phyloP scores from a whole-genome alignment of 192 early-diverging fungal genomes.

The Pilaira anomala region DNA sequence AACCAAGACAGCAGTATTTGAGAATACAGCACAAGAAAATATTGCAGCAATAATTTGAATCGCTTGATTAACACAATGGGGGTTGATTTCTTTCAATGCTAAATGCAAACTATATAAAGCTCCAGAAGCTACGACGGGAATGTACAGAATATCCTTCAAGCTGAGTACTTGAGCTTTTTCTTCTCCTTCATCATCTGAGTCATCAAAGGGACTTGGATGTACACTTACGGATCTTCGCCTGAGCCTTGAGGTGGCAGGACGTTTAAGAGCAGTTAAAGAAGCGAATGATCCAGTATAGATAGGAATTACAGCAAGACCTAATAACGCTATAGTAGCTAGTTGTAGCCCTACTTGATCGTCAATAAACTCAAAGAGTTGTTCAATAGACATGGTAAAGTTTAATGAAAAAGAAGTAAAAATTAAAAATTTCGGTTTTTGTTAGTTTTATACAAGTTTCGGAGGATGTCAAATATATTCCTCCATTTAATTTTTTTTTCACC shows the following conservation, averaged over 20 bases:
- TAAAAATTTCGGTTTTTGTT: too few species aligned
- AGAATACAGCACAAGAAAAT: slow-evolving; percentile 70
- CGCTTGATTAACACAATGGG: too few species aligned
- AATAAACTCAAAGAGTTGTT: neutral
- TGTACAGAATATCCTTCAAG: slow-evolving; percentile 84
- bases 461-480: neutral
- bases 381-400: neutral
- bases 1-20: slow-evolving; percentile 64
- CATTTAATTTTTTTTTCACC: too few species aligned
- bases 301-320: slow-evolving; percentile 79
- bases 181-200: slow-evolving; percentile 55
- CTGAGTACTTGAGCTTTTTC: slow-evolving; percentile 78
- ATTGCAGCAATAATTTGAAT: too few species aligned
- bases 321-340: slow-evolving; percentile 78
- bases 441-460: neutral
- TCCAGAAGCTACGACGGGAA: slow-evolving; percentile 85
- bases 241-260: slow-evolving; percentile 13
- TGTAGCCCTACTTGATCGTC: slow-evolving; percentile 44
- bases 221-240: slow-evolving; percentile 32
- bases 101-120: slow-evolving; percentile 77
- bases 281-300: slow-evolving; percentile 83
- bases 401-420: slow-evolving; percentile 4
- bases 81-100: too few species aligned
- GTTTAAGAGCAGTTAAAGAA: slow-evolving; percentile 41
- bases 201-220: slow-evolving; percentile 32